phyloP scores from a whole-genome alignment of 2,329 filamentous ascomycete genomes.

The Claviceps paspali region DNA sequence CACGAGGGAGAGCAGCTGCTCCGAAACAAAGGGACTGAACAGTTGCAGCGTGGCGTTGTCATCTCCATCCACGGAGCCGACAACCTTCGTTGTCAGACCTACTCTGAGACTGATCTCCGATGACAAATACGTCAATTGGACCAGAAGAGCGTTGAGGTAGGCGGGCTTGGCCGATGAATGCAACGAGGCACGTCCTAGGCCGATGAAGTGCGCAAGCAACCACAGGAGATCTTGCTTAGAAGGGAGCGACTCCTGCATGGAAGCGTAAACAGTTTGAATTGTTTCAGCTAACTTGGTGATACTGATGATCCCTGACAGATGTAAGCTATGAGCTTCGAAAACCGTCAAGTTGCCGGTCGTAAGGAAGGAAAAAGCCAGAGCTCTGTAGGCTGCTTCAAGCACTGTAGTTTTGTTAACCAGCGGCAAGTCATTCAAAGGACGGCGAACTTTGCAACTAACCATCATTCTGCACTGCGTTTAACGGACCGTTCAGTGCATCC shows the following conservation, averaged over 20 bases:
- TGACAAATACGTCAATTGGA: constrained; percentile 36
- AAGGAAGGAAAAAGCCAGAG: constrained; percentile 25
- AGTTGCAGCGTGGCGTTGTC: constrained; percentile 6
- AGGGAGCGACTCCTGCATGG: constrained; percentile 10
- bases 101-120: constrained; percentile 29
- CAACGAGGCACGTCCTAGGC: constrained; percentile 29
- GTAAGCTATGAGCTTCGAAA: constrained; percentile 24
- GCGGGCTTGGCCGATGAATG: constrained; percentile 20
- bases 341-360: constrained; percentile 20
- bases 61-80: constrained; percentile 6
- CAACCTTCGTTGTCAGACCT: constrained; percentile 1
- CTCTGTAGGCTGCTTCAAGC: constrained; percentile 15
- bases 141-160: constrained; percentile 36
- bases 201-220: constrained; percentile 52
- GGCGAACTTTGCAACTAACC: constrained; percentile 8
- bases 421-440: not conserved
- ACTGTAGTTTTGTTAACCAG: not conserved
- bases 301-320: constrained; percentile 23
- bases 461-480: constrained; percentile 9
- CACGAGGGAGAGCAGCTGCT: constrained; percentile 55
- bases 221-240: constrained; percentile 37
- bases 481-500: constrained; percentile 16
- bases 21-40: constrained; percentile 42
- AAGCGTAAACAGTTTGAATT: constrained; percentile 22
- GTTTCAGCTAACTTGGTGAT: constrained; percentile 24